Percentiles rank a stretch among this genome's conserved stretches.
These are phyloP conservation scores for Boletus bicolor DNA, from an alignment of 768 basidiomycete species.

Conservation along the genomic window DNA sequence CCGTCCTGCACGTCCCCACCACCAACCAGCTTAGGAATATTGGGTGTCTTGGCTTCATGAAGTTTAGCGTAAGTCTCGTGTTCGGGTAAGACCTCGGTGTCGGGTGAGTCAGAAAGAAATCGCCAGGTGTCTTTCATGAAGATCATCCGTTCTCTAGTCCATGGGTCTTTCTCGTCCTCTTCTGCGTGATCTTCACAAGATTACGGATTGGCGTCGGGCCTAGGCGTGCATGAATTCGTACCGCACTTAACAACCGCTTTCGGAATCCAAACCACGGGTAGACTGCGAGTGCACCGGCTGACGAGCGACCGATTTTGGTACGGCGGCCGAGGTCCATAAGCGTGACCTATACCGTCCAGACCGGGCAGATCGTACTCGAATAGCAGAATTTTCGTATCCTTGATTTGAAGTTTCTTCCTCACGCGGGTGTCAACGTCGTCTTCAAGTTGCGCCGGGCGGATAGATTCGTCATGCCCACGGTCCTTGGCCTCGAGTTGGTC, in stretches of 20 bases:
- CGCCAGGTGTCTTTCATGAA: conserved; percentile 9
- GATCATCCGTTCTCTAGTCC: neutral
- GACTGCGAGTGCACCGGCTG: neutral
- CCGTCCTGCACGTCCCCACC: neutral
- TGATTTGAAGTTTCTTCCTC: neutral
- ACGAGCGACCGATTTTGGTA: neutral
- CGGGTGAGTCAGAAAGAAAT: neutral
- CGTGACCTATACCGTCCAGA: neutral
- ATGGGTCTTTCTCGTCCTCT: no score
- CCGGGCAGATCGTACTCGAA: neutral
- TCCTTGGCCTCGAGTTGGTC: neutral
- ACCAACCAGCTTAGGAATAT: neutral
- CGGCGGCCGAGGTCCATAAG: neutral
- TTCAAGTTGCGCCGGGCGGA: neutral
- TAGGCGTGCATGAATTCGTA: neutral
- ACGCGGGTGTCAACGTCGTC: neutral
- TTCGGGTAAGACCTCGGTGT: neutral
- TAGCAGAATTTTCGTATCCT: neutral
- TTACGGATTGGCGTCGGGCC: neutral
- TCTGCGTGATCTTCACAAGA: no score
- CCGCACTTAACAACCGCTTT: no score
- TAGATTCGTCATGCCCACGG: neutral
- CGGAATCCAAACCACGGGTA: neutral
- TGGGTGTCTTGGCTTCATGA: neutral
- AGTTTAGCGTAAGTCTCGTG: conserved; percentile 3